These are phyloP conservation scores for Anthostomella pinea DNA, from an alignment of 2,329 filamentous ascomycete species.

Conservation along the genomic window DNA sequence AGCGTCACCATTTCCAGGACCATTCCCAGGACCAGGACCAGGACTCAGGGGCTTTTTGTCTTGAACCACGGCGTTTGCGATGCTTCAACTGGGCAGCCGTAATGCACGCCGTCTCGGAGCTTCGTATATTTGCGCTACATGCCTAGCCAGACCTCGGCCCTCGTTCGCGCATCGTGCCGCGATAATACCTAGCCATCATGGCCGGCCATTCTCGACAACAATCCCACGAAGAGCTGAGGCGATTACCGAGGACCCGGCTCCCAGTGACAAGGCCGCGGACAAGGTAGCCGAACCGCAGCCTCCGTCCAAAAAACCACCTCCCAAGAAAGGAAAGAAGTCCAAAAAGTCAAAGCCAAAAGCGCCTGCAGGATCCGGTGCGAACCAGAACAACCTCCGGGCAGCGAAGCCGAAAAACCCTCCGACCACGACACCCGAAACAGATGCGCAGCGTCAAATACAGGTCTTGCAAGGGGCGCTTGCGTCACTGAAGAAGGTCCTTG, in stretches of 20 bases:
- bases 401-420: conserved; percentile 21
- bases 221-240: conserved; percentile 9
- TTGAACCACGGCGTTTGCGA: conserved; percentile 22
- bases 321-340: conserved; percentile 9
- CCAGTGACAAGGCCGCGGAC: not conserved
- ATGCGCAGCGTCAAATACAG: conserved; percentile 28
- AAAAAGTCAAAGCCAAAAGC: conserved; percentile 7
- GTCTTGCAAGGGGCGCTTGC: conserved; percentile 36
- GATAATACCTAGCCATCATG: conserved; percentile 13
- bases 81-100: conserved; percentile 33
- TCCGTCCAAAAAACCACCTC: conserved; percentile 9
- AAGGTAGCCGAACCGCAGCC: not conserved
- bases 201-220: conserved; percentile 21
- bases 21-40: conserved; percentile 3
- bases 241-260: conserved; percentile 1
- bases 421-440: conserved; percentile 5
- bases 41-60: conserved; percentile 3
- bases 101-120: conserved; percentile 26
- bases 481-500: conserved; percentile 38
- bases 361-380: not conserved
- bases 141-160: conserved; percentile 19
- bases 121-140: conserved; percentile 30
- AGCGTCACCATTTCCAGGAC: not conserved
- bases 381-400: not conserved
- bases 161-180: conserved; percentile 11